Conservation (phyloP, 2,329 filamentous ascomycete species). For the Penicillium sp. region DNA sequence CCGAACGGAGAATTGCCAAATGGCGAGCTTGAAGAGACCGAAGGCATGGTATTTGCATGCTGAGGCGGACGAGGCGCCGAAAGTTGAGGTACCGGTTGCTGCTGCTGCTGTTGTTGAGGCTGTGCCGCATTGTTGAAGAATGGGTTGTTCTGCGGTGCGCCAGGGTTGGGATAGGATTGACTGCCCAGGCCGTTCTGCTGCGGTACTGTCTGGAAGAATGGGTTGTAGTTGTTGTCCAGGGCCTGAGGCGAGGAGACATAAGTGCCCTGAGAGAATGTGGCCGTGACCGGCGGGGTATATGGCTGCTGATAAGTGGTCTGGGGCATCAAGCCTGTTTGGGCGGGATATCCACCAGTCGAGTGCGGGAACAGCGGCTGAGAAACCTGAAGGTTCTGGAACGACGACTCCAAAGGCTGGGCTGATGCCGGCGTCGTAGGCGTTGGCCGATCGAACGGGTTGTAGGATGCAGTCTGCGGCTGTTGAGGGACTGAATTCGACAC, state of each 20-base stretch:
- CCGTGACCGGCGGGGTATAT: slow-evolving; percentile 44
- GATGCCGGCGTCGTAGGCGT: slow-evolving; percentile 25
- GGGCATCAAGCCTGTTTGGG: slow-evolving; percentile 40
- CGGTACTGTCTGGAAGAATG: slow-evolving; percentile 43
- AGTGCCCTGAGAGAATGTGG: slow-evolving; percentile 34
- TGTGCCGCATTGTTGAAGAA: slow-evolving; percentile 34
- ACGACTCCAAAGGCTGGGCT: slow-evolving; percentile 56
- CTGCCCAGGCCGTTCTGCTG: slow-evolving; percentile 26
- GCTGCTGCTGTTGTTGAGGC: slow-evolving; percentile 23
- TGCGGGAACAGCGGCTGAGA: slow-evolving; percentile 71
- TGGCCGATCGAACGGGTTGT: slow-evolving; percentile 67
- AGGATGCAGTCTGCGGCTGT: slow-evolving; percentile 36
- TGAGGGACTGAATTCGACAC: slow-evolving; percentile 38
- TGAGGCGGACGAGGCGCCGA: slow-evolving; percentile 24
- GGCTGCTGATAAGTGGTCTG: slow-evolving; percentile 43
- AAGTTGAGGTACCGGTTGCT: slow-evolving; percentile 11
- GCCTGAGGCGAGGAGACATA: slow-evolving; percentile 37
- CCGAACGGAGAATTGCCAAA: slow-evolving; percentile 33
- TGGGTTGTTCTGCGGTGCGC: slow-evolving; percentile 32
- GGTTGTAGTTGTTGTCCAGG: slow-evolving; percentile 39
- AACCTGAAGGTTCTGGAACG: slow-evolving; percentile 74
- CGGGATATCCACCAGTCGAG: slow-evolving; percentile 64
- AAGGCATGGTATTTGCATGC: slow-evolving; percentile 43
- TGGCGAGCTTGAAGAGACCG: slow-evolving; percentile 31
- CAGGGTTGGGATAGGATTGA: slow-evolving; percentile 25